A percentile compares a stretch with the other conserved stretches of the same genome.
Evolutionary conservation across 108 stramenopile species (phyloP).

Genomic region (Pseudonitzschia multiseries): DNA sequence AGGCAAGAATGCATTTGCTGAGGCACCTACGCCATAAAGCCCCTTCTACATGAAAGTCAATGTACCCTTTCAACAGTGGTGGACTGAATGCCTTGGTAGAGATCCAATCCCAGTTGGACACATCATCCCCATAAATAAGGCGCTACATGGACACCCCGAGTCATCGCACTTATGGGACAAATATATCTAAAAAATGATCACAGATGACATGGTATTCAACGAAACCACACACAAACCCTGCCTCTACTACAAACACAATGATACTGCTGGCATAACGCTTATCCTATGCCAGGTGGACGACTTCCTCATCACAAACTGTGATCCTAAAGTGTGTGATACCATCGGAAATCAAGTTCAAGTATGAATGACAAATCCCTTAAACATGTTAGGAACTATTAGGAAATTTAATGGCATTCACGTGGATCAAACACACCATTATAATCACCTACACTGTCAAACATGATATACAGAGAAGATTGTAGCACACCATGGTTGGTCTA

Average conservation of each 20-base stretch:
- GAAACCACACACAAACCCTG: slow-evolving; percentile 36
- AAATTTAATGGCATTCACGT: slow-evolving; percentile 37
- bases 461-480: slow-evolving; percentile 33
- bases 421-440: slow-evolving; percentile 26
- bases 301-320: not conserved
- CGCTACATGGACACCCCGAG: slow-evolving; percentile 43
- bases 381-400: slow-evolving; percentile 22
- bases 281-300: slow-evolving; percentile 2
- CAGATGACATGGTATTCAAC: slow-evolving; percentile 28
- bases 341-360: slow-evolving; percentile 7
- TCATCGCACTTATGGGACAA: slow-evolving; percentile 5
- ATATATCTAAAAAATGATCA: not conserved
- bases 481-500: slow-evolving; percentile 12
- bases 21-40: slow-evolving; percentile 28
- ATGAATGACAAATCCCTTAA: slow-evolving; percentile 25
- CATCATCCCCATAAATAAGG: slow-evolving; percentile 36
- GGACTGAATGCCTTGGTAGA: not conserved
- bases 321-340: not conserved
- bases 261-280: not conserved
- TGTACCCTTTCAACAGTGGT: slow-evolving; percentile 39
- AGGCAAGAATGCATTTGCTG: slow-evolving; percentile 40
- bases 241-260: slow-evolving; percentile 1
- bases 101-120: slow-evolving; percentile 4
- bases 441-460: slow-evolving; percentile 18
- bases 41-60: slow-evolving; percentile 34